Evolutionary conservation across 2,329 filamentous ascomycete genomes (phyloP).

Genomic region (Colletotrichum tabaci): DNA sequence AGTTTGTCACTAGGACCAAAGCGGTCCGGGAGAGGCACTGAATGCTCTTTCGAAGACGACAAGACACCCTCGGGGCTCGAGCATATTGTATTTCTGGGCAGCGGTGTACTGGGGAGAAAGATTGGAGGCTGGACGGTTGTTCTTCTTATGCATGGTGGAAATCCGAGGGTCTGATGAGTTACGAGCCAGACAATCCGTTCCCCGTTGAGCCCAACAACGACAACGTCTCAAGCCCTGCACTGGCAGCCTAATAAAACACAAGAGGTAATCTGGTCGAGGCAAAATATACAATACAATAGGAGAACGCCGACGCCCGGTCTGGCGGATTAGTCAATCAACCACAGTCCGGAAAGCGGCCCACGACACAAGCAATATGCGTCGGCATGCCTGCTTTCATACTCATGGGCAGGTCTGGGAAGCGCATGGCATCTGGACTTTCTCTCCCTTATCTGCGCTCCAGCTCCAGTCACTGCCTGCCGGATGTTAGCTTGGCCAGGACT

Average conservation of each 20-base stretch:
- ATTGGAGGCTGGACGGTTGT: not conserved
- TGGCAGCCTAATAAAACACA: too few species aligned
- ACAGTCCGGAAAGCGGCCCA: not conserved
- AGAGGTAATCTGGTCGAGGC: not conserved
- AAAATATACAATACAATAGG: not conserved
- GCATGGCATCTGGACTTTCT: not conserved
- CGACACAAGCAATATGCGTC: not conserved
- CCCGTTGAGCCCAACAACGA: too few species aligned
- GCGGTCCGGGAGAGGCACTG: not conserved
- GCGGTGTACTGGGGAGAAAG: too few species aligned
- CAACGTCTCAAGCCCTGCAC: too few species aligned
- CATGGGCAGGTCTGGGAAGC: too few species aligned
- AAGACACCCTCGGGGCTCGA: not conserved
- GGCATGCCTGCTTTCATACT: not conserved
- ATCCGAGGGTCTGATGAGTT: not conserved
- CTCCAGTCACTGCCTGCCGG: not conserved
- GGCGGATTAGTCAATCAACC: not conserved
- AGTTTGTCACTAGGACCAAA: constrained; percentile 22
- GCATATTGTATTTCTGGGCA: not conserved
- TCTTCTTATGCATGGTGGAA: not conserved
- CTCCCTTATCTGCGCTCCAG: too few species aligned
- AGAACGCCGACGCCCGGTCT: not conserved
- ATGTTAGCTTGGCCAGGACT: not conserved
- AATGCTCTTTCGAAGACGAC: not conserved
- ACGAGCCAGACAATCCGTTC: not conserved